These are phyloP conservation scores for Byssothecium circinans DNA, from an alignment of 2,329 filamentous ascomycete genomes.

Conservation along the genomic window DNA sequence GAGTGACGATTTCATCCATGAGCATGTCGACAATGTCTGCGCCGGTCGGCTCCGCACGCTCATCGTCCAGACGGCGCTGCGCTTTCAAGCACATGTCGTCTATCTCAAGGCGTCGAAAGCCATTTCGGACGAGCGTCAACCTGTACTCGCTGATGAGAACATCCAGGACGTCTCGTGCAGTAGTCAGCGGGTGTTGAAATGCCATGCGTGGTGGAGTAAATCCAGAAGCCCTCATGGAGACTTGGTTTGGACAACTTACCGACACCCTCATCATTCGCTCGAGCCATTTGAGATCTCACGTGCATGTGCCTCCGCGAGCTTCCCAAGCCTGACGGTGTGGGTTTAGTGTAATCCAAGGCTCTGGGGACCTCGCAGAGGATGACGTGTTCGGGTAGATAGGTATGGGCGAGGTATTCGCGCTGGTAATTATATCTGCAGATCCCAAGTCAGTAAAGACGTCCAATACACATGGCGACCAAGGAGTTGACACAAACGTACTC, in stretches of 20 bases:
- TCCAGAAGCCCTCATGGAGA: background rate
- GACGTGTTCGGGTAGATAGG: constrained; percentile 32
- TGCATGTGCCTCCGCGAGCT: constrained; percentile 10
- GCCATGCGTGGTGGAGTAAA: background rate
- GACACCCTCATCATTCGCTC: constrained; percentile 28
- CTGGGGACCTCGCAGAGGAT: constrained; percentile 23
- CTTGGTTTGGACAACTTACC: constrained; percentile 11
- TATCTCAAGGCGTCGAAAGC: constrained; percentile 22
- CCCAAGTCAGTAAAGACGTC: background rate
- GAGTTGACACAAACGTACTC: constrained; percentile 6
- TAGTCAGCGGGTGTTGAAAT: constrained; percentile 1
- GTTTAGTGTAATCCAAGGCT: constrained; percentile 11
- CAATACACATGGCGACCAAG: background rate
- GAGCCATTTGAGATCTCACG: constrained; percentile 29
- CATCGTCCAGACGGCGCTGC: constrained; percentile 17
- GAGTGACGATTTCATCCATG: constrained; percentile 19
- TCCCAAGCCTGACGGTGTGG: constrained; percentile 9
- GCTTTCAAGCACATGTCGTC: constrained; percentile 17
- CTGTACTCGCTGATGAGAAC: constrained; percentile 28
- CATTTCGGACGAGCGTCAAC: constrained; percentile 18
- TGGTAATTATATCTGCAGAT: constrained; percentile 23
- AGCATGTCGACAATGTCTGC: constrained; percentile 24
- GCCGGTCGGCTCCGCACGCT: constrained; percentile 20
- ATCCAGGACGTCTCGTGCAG: constrained; percentile 26
- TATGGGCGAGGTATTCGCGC: constrained; percentile 22